Base-by-base conservation (phyloP, 345 rosid species). In the Erucastrum elatum region DNA sequence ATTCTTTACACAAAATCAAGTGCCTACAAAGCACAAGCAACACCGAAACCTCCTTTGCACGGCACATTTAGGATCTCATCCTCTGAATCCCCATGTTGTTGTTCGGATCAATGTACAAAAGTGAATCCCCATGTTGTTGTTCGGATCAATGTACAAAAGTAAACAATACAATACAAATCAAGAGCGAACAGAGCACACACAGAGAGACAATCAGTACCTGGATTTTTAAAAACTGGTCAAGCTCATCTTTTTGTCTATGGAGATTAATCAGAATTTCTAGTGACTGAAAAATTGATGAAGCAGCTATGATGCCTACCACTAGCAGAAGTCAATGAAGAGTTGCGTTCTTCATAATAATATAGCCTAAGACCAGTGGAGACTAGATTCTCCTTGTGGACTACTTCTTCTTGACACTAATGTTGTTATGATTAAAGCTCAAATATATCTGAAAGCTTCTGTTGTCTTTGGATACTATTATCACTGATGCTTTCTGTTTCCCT, bases 301-400 rank as follows among this genome's bases (percentile, higher is more conserved):
- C 78, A 59, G 75, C 72, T 29, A 81, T 30, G 74, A 87, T 81
- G 67, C 75, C 21, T 80, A 26, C 84, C 94, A 73, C 87, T 85
- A 37, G 77, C 85, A 74, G 89, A 83, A 70, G 91, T 81, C 64
- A 87, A 83, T 1, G 92, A 85, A 58, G 97, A 88, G 76, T 91
- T 91, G 64, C 76, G 90, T 66, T 91, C 94, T 49, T 91, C 92
- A 49, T 87, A 91, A 31, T 65, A 86, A 0, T 90, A 88, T 30
- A 89, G 85, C 68, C 81, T 87, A 69, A 89, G 80, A 66, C 94
- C 94, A 49, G 88, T 90, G 4, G 97, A 91, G 29, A 89, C 89
- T 34, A 82, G 81, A 77, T 84, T 87, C 34, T 87, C 88, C 68
- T 91, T 88, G 76, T 85, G 72, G 68, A 75, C 86, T 74, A 68